Conservation (phyloP, 345 rosid species). For the Anacardium occidentale region DNA sequence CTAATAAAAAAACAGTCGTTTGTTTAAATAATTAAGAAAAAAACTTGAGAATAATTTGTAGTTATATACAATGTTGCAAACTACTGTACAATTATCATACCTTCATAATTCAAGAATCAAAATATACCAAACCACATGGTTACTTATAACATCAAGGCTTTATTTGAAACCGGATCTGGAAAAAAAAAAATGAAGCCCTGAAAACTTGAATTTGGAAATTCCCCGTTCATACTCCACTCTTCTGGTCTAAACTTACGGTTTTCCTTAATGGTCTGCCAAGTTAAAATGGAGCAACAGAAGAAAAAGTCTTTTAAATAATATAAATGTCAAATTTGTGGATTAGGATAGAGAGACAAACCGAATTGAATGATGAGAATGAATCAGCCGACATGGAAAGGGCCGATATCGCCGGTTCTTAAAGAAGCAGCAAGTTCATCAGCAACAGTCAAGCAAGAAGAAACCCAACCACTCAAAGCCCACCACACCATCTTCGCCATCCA, state of each 20-base stretch:
- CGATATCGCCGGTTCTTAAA: slow-evolving; percentile 78
- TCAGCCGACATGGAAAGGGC: slow-evolving; percentile 80
- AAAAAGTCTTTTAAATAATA: too few species aligned
- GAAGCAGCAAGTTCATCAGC: slow-evolving; percentile 85
- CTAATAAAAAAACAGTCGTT: too few species aligned
- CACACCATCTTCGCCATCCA: slow-evolving; percentile 69
- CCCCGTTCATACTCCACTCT: neutral
- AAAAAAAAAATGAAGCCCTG: neutral
- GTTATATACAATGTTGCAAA: neutral
- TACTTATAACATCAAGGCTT: slow-evolving; percentile 1
- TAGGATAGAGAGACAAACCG: slow-evolving; percentile 25
- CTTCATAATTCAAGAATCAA: neutral
- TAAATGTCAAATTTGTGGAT: neutral
- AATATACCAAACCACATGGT: neutral
- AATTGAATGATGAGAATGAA: neutral
- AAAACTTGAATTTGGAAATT: slow-evolving; percentile 7
- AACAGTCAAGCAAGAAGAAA: slow-evolving; percentile 71
- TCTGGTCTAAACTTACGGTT: neutral
- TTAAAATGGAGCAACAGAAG: neutral
- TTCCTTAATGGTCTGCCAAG: neutral
- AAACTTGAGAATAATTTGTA: neutral
- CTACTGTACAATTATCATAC: neutral
- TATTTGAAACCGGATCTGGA: neutral
- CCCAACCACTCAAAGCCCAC: slow-evolving; percentile 69
- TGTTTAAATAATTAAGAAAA: neutral